Base-by-base conservation (phyloP, 257 asterid species). In the Lycium ferocissimum region DNA sequence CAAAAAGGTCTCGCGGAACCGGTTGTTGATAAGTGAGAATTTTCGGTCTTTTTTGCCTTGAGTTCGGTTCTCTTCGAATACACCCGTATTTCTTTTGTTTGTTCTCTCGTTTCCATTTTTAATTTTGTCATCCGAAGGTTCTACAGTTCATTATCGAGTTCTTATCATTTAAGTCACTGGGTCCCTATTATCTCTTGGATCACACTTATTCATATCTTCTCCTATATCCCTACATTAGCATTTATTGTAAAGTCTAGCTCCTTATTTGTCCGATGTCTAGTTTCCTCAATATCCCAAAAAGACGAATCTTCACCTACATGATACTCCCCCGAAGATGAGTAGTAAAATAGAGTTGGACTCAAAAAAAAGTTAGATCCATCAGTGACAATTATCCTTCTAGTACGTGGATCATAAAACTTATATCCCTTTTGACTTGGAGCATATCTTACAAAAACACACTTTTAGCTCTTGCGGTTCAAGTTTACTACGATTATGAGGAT, bases 321-420 rank as follows among this genome's bases (percentile, higher is more conserved):
- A 37, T 33, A 14, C 6, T 40, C 85, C 51, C n/a, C n/a, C n/a
- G n/a, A n/a, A n/a, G n/a, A n/a, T 4, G 57, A 65, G 12, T 45
- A 15, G 17, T 65, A 17, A 6, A n/a, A 49, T 17, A 59, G 47
- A 54, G 11, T 53, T 37, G 17, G 70, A 47, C 40, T 54, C 2
- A 57, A 72, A 26, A 72, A 83, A 70, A n/a, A n/a, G 86, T 84
- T 15, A n/a, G 10, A 72, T 83, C 45, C 82, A 72, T 70, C 6
- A n/a, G 13, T 67, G 17, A 22, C 45, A 38, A 35, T 33, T 17
- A 71, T 54, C 33, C 37, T 83, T 17, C n/a, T 70, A 2, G 71
- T 15, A 2, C 14, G 20, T 4, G 82, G n/a, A 18, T n/a, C 5
- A 8, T 12, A 75, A 75, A 58, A 57, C 45, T 83, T 83, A 4